Evolutionary conservation across 139 green algal species (phyloP).

Genomic region (Limnomonas spitsbergensis): DNA sequence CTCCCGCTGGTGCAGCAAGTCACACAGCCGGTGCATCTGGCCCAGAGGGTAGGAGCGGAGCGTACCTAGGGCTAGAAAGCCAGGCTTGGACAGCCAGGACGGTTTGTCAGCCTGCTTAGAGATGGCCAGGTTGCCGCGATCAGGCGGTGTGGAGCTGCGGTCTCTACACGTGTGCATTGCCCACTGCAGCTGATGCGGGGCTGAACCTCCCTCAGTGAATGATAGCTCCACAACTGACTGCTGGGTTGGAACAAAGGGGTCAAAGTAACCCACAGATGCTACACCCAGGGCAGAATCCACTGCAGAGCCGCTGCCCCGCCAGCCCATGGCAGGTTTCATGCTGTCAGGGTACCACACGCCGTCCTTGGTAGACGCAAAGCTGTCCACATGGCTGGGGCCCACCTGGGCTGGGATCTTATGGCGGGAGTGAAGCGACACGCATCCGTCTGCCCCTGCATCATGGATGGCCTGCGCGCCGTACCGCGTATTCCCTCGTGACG

Average conservation of each 20-base stretch:
- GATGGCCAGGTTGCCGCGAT: slow-evolving; percentile 13
- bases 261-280: slow-evolving; percentile 16
- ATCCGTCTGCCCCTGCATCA: neutral
- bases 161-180: neutral
- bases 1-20: neutral
- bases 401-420: neutral
- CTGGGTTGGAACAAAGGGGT: slow-evolving; percentile 30
- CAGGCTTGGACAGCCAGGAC: neutral
- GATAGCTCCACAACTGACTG: neutral
- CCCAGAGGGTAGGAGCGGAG: slow-evolving; percentile 14
- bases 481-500: neutral
- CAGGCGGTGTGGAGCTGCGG: neutral
- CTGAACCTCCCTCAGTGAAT: slow-evolving; percentile 30
- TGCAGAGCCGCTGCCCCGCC: slow-evolving; percentile 28
- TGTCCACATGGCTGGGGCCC: slow-evolving; percentile 31
- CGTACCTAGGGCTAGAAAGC: neutral
- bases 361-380: neutral
- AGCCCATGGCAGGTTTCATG: slow-evolving; percentile 32
- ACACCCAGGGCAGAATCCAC: slow-evolving; percentile 6
- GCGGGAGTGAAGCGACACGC: slow-evolving; percentile 18
- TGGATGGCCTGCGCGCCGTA: slow-evolving; percentile 11
- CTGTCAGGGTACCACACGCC: slow-evolving; percentile 52
- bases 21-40: neutral
- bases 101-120: neutral
- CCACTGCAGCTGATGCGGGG: neutral